These are phyloP conservation scores for Castanospermum australe DNA, from an alignment of 306 rosid genomes.

Conservation along the genomic window DNA sequence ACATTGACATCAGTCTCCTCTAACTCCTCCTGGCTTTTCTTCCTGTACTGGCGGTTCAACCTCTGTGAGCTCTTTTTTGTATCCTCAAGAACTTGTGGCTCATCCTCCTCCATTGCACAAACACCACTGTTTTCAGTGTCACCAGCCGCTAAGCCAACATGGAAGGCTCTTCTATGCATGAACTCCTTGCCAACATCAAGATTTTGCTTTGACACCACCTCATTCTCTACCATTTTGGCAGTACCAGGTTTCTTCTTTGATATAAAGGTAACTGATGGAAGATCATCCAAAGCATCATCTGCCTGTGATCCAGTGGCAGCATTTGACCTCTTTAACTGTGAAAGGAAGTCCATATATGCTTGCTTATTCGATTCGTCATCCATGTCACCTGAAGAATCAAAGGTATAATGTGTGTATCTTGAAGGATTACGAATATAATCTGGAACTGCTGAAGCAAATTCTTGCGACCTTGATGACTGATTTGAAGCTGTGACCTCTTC, in stretches of 20 bases:
- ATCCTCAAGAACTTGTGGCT: conserved; percentile 38
- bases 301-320: conserved; percentile 21
- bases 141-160: conserved; percentile 49
- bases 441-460: conserved; percentile 62
- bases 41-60: conserved; percentile 67
- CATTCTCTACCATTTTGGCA: conserved; percentile 54
- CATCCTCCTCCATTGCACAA: conserved; percentile 96
- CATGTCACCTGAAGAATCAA: conserved; percentile 57
- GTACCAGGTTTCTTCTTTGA: conserved; percentile 77
- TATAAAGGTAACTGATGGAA: conserved; percentile 64
- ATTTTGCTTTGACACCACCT: conserved; percentile 40
- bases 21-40: conserved; percentile 43
- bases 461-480: conserved; percentile 25
- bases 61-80: conserved; percentile 44
- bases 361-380: conserved; percentile 78
- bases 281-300: conserved; percentile 47
- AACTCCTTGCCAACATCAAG: conserved; percentile 45
- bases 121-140: conserved; percentile 50
- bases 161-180: conserved; percentile 31
- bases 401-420: conserved; percentile 67
- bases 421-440: conserved; percentile 77
- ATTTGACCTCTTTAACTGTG: conserved; percentile 50
- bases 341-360: conserved; percentile 71
- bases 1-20: conserved; percentile 45
- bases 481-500: conserved; percentile 29